These are phyloP conservation scores for Phaeotremella fagi DNA, from an alignment of 768 basidiomycete species.

Conservation along the genomic window DNA sequence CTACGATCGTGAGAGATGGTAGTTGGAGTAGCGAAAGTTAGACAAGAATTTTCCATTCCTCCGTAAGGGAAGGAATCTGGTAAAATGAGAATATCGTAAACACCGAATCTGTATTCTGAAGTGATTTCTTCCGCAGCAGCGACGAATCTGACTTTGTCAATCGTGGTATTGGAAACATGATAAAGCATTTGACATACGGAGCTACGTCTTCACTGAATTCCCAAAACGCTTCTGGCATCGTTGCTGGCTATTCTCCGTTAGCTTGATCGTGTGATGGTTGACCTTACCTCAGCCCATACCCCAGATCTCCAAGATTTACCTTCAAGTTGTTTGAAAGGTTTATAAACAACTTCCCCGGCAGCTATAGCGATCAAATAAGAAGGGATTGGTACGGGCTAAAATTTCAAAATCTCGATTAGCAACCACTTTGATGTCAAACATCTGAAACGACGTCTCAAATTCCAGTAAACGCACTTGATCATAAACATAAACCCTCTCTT, in stretches of 20 bases:
- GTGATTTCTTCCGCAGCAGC: conserved; percentile 69
- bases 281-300: conserved; percentile 72
- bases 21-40: conserved; percentile 84
- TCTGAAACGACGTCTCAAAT: too few relatives aligned
- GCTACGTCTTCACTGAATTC: conserved; percentile 86
- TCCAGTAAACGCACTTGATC: conserved; percentile 69
- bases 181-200: conserved; percentile 54
- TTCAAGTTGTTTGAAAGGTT: conserved; percentile 56
- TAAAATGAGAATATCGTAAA: conserved; percentile 82
- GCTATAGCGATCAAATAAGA: conserved; percentile 92
- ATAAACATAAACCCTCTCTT: conserved; percentile 74
- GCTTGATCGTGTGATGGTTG: background rate
- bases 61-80: conserved; percentile 92
- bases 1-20: conserved; percentile 80
- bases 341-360: conserved; percentile 71
- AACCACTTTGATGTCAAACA: conserved; percentile 1
- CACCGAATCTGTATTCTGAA: conserved; percentile 72
- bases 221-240: conserved; percentile 70
- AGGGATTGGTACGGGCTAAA: conserved; percentile 75
- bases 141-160: conserved; percentile 59
- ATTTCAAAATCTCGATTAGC: background rate
- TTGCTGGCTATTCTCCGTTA: conserved; percentile 54
- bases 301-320: conserved; percentile 76
- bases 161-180: too few relatives aligned
- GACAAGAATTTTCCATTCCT: conserved; percentile 77